Percentiles rank a stretch among this genome's conserved stretches.
These are phyloP conservation scores for Henningerozyma blattae DNA, from an alignment of 805 yeast species.

Conservation along the genomic window DNA sequence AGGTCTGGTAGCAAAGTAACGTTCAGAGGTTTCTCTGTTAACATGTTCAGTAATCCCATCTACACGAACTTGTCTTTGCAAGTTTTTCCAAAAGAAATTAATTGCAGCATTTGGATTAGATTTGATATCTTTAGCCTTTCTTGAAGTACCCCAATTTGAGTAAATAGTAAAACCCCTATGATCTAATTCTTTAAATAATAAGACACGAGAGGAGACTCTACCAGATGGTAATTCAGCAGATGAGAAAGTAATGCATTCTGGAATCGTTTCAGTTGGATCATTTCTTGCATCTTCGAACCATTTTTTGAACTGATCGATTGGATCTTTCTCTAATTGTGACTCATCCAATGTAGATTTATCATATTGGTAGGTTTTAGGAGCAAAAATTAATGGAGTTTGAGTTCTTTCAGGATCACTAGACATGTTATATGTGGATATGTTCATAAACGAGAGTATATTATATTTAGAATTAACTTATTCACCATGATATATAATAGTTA, in stretches of 20 bases:
- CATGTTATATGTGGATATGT: too few species aligned
- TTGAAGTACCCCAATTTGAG: slow-evolving; percentile 85
- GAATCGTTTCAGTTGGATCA: slow-evolving; percentile 42
- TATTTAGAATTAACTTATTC: too few species aligned
- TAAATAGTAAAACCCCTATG: slow-evolving; percentile 72
- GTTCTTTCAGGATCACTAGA: slow-evolving; percentile 13
- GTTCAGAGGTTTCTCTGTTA: slow-evolving; percentile 56
- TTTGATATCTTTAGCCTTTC: slow-evolving; percentile 60
- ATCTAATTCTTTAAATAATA: slow-evolving; percentile 84
- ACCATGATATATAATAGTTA: too few species aligned
- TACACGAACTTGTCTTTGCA: slow-evolving; percentile 86
- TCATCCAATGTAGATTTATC: slow-evolving; percentile 51
- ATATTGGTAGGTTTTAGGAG: slow-evolving; percentile 84
- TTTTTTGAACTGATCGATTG: slow-evolving; percentile 62
- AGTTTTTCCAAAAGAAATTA: slow-evolving; percentile 82
- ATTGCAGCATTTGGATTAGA: slow-evolving; percentile 73
- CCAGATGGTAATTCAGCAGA: slow-evolving; percentile 86
- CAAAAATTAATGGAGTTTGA: slow-evolving; percentile 36
- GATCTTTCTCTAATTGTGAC: slow-evolving; percentile 40
- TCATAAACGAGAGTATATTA: too few species aligned
- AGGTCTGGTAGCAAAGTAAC: slow-evolving; percentile 80
- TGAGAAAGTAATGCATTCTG: slow-evolving; percentile 79
- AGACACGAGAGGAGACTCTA: slow-evolving; percentile 74
- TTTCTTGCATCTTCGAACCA: slow-evolving; percentile 78
- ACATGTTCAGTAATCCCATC: slow-evolving; percentile 78